A percentile compares a stretch with the other conserved stretches of the same genome.
Evolutionary conservation across 2,329 filamentous ascomycete genomes (phyloP).

Genomic region (Phialocephala subalpina): DNA sequence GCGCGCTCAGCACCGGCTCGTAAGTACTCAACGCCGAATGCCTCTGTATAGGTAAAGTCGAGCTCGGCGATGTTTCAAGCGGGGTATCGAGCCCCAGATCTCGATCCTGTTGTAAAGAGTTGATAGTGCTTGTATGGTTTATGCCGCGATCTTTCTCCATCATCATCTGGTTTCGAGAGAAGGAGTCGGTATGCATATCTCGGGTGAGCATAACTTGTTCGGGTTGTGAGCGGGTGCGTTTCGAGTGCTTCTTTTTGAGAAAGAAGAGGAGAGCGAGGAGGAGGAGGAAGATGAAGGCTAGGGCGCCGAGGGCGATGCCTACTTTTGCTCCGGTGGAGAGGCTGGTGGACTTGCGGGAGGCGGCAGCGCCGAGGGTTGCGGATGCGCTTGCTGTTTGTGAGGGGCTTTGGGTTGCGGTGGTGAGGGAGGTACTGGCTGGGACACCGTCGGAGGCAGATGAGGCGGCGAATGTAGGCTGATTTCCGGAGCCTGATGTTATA

Average conservation of each 20-base stretch:
- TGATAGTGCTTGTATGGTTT: constrained; percentile 5
- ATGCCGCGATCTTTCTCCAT: constrained; percentile 33
- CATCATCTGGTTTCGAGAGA: constrained; percentile 26
- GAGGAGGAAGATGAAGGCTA: constrained; percentile 30
- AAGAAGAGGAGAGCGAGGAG: constrained; percentile 32
- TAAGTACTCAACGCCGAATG: constrained; percentile 28
- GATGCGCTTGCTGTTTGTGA: not conserved
- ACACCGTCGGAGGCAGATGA: not conserved
- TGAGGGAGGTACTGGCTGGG: not conserved
- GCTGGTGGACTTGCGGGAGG: constrained; percentile 2
- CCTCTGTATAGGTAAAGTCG: constrained; percentile 23
- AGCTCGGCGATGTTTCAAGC: not conserved
- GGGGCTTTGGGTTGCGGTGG: constrained; percentile 9
- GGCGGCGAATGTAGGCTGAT: not conserved
- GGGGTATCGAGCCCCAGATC: not conserved
- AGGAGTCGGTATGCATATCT: constrained; percentile 31
- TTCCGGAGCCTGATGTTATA: not conserved
- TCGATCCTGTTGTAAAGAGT: not conserved
- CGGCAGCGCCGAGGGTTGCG: not conserved
- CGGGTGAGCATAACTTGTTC: constrained; percentile 35
- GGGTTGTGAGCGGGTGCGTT: constrained; percentile 15
- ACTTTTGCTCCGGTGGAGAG: constrained; percentile 34
- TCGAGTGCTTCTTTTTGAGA: constrained; percentile 31
- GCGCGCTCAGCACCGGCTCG: constrained; percentile 25
- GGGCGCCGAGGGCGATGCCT: constrained; percentile 35